A percentile compares a stretch with the other conserved stretches of the same genome.
Conservation (phyloP, 108 stramenopile genomes). For the Pelagomonas calceolata region DNA sequence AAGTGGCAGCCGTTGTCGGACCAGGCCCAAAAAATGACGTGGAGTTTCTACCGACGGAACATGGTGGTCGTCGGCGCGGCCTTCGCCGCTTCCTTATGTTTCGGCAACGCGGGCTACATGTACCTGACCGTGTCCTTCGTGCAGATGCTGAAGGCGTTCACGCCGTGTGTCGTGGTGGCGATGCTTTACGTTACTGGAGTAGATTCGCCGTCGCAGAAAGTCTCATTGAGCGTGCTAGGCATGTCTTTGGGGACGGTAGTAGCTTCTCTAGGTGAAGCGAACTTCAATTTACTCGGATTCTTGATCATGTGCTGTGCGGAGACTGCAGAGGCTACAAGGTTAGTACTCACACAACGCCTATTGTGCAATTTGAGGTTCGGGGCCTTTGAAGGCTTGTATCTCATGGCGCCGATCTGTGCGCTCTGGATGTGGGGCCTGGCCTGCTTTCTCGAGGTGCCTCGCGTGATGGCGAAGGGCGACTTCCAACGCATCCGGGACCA, state of each 20-base stretch:
- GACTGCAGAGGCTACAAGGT: conserved; percentile 13
- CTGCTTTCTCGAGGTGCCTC: conserved; percentile 7
- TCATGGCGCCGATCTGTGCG: conserved; percentile 16
- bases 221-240: conserved; percentile 1
- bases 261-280: conserved; percentile 6
- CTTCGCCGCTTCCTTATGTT: conserved; percentile 18
- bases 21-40: not conserved
- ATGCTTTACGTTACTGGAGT: not conserved
- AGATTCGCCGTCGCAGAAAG: not conserved
- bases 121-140: conserved; percentile 22
- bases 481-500: conserved; percentile 5
- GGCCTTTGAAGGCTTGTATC: conserved; percentile 19
- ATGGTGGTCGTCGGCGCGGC: conserved; percentile 18
- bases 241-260: conserved; percentile 17
- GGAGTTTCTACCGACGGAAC: not conserved
- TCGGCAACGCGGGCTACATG: conserved; percentile 28
- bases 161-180: conserved; percentile 17
- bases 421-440: conserved; percentile 13
- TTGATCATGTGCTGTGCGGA: conserved; percentile 14
- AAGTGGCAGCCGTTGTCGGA: not conserved
- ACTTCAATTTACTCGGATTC: conserved; percentile 11
- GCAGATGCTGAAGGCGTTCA: conserved; percentile 28
- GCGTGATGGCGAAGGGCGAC: conserved; percentile 5
- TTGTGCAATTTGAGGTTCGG: conserved; percentile 21
- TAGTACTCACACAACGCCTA: conserved; percentile 20